A percentile compares a stretch with the other conserved stretches of the same genome.
Evolutionary conservation across 768 basidiomycete species (phyloP).

Genomic region (Pleurotus giganteus): DNA sequence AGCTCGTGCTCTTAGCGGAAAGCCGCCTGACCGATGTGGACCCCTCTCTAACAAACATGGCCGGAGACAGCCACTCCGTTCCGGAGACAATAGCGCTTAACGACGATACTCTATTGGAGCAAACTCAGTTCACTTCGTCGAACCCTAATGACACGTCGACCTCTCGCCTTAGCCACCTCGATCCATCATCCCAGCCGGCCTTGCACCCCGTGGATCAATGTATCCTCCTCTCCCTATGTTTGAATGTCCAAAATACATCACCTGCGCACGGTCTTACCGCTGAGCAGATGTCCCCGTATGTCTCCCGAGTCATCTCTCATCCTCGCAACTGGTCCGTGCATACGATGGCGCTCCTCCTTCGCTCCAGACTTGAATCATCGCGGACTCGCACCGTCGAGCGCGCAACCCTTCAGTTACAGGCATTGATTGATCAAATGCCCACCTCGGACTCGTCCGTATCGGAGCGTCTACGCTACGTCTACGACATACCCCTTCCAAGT

Average conservation of each 20-base stretch:
- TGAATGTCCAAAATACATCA: conserved; percentile 87
- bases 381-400: conserved; percentile 94
- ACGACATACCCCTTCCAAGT: conserved; percentile 79
- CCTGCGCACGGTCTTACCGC: conserved; percentile 87
- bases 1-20: conserved; percentile 92
- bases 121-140: conserved; percentile 87
- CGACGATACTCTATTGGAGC: conserved; percentile 95
- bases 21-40: conserved; percentile 49
- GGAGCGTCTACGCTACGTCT: conserved; percentile 79
- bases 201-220: conserved; percentile 94
- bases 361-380: conserved; percentile 85
- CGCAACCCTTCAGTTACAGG: conserved; percentile 88
- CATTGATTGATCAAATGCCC: conserved; percentile 95
- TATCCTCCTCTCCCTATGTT: conserved; percentile 86
- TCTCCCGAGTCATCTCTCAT: conserved; percentile 84
- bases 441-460: conserved; percentile 71
- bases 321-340: conserved; percentile 95
- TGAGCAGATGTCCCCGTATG: conserved; percentile 92
- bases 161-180: conserved; percentile 62
- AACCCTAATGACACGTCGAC: conserved; percentile 39
- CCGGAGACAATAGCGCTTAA: conserved; percentile 86
- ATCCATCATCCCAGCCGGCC: conserved; percentile 81
- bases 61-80: conserved; percentile 24
- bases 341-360: conserved; percentile 92
- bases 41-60: conserved; percentile 16